Conservation (phyloP, 148 eudicot genomes). For the Nepenthes mirabilis region DNA sequence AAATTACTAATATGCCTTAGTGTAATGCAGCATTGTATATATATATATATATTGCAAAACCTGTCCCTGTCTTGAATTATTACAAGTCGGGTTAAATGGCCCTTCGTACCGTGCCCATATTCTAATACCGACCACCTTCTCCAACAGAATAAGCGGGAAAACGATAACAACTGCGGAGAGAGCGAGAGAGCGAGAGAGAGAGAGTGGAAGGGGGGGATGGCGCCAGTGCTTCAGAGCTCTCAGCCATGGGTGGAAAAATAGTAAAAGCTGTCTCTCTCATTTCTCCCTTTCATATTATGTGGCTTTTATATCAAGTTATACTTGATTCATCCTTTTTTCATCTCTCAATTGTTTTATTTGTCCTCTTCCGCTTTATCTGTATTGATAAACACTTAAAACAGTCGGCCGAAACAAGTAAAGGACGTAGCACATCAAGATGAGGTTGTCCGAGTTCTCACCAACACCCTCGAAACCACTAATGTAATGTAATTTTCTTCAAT, state of each 20-base stretch:
- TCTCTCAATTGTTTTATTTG: neutral
- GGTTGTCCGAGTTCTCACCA: constrained; percentile 83
- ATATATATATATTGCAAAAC: too few relatives aligned
- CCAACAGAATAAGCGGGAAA: neutral
- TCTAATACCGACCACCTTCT: too few relatives aligned
- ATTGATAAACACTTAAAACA: constrained; percentile 9
- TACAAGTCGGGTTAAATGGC: too few relatives aligned
- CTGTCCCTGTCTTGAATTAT: too few relatives aligned
- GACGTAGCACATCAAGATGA: constrained; percentile 96
- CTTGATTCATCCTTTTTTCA: neutral
- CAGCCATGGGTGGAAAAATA: constrained; percentile 99
- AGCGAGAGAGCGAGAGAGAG: neutral
- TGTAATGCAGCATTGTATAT: too few relatives aligned
- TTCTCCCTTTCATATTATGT: neutral
- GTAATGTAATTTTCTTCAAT: constrained; percentile 16
- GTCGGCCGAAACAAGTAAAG: constrained; percentile 92
- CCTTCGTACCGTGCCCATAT: too few relatives aligned
- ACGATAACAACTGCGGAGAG: neutral
- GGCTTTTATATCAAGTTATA: neutral
- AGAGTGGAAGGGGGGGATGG: constrained; percentile 28
- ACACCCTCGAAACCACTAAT: constrained; percentile 80
- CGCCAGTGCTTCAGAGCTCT: constrained; percentile 65
- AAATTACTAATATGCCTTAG: too few relatives aligned
- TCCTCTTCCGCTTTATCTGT: neutral
- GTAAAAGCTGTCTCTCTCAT: constrained; percentile 13